Conservation (phyloP, 2,329 filamentous ascomycete species). For the Calonectria naviculata region DNA sequence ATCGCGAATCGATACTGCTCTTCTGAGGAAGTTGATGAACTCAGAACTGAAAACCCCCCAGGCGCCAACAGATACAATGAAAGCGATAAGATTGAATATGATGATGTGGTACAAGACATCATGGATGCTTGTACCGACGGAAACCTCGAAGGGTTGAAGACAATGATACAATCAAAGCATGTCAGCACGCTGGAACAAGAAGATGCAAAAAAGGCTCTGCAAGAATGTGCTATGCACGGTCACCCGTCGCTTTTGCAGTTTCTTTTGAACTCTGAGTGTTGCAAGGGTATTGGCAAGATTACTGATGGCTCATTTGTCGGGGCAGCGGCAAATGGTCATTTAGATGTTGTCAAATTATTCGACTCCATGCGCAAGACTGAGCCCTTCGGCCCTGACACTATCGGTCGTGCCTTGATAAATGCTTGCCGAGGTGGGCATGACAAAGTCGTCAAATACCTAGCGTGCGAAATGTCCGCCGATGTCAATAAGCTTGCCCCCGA, state of each 20-base stretch:
- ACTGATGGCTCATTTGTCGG: background rate
- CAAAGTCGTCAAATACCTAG: background rate
- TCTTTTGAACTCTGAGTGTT: background rate
- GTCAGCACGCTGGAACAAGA: background rate
- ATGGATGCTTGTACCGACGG: background rate
- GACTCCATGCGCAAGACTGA: background rate
- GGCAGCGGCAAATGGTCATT: background rate
- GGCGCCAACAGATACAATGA: background rate
- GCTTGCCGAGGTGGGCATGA: background rate
- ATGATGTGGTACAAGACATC: background rate
- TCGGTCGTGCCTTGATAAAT: background rate
- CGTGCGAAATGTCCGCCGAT: background rate
- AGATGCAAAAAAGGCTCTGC: background rate
- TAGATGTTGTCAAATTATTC: background rate
- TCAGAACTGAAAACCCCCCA: background rate
- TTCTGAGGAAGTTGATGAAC: background rate
- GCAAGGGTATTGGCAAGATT: too few species aligned
- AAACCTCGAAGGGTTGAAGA: background rate
- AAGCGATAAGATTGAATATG: background rate
- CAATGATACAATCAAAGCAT: background rate
- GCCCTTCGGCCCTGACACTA: background rate
- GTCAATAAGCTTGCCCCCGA: background rate
- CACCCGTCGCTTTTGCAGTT: background rate
- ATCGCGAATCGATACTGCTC: background rate
- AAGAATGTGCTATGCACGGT: background rate